Base-by-base conservation (phyloP, 2,329 filamentous ascomycete species). In the Drechslera avenae region DNA sequence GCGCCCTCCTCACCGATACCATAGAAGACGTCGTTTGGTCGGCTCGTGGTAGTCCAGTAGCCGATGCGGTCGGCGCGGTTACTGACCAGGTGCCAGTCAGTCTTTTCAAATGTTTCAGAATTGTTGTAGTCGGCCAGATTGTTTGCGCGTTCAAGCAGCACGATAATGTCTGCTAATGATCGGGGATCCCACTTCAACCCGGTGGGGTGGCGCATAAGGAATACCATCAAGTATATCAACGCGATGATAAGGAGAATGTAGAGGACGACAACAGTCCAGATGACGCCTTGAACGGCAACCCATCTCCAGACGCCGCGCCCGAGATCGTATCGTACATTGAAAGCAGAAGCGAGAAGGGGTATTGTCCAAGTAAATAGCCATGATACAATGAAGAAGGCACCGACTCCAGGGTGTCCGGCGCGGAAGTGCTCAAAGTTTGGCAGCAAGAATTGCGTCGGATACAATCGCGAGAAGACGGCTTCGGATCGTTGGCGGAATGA, bases 141-240 rank as follows among this genome's bases (percentile, higher is more conserved):
- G 72, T 96, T 96, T 57, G 90, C 92, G 52, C 88, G 84, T 57
- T 90, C 87, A 19, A 96, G 80, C 9, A 97, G 79, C 1, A 87
- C 84, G 35, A 94, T 81, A 31, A 96, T 77, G 68, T 97, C 91
- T 3, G 89, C 92, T 6, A 97, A 77, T 18, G 87, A 93, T 37
- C 87, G 81, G 2, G 91, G 83, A 67, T 96, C 91, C 92, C 92
- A 97, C 66, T 88, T 82, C 55, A 96, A 77, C 0, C 91, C 91
- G 0, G 91, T 95, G 62, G 80, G 81, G 23, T 82, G 79, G 17
- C 79, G 74, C 46, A 81, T 76, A 75, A 92, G 90, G 56, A 84
- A 87, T n/a, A 84, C 57, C 56, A 87, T 75, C 3, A 92, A 69
- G 1, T 84, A 72, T 9, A 83, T 46, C 2, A 85, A 64, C 1